Conservation (phyloP, 441 rosid genomes). For the Mallotus repandus region DNA sequence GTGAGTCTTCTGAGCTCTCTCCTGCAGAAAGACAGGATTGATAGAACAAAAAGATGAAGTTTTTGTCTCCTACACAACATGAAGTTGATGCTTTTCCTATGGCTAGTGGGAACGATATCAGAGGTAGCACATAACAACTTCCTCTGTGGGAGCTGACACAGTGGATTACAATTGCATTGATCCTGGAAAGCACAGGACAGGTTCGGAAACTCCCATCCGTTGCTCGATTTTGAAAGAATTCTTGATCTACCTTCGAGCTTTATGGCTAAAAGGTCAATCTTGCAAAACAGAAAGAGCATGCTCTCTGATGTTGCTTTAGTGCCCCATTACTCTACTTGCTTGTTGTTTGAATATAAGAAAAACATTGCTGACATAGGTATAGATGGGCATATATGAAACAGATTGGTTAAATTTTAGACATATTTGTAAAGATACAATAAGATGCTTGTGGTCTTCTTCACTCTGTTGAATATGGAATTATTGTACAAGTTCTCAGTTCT, state of each 20-base stretch:
- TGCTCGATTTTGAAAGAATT: conserved; percentile 54
- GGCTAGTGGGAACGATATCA: conserved; percentile 21
- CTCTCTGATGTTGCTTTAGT: not conserved
- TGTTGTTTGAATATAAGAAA: conserved; percentile 13
- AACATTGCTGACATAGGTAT: not conserved
- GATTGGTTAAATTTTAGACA: conserved; percentile 24
- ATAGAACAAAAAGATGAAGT: conserved; percentile 71
- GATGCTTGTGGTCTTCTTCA: conserved; percentile 13
- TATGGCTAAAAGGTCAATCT: conserved; percentile 7
- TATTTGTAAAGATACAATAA: conserved; percentile 34
- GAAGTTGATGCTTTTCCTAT: conserved; percentile 39
- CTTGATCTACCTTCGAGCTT: conserved; percentile 16
- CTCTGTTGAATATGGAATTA: conserved; percentile 16
- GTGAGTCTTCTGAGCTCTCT: conserved; percentile 50
- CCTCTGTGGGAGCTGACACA: conserved; percentile 42
- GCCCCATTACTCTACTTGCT: conserved; percentile 8
- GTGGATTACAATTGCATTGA: conserved; percentile 58
- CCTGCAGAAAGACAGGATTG: conserved; percentile 67
- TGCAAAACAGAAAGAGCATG: conserved; percentile 14
- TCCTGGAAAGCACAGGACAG: conserved; percentile 56
- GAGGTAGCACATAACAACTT: no score
- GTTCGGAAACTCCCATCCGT: conserved; percentile 53
- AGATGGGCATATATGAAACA: conserved; percentile 29
- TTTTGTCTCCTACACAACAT: conserved; percentile 40
- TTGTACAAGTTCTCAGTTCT: conserved; percentile 25